Base-by-base conservation (phyloP, 1,284 basidiomycete genomes). In the Tilletiopsis washingtonensis region DNA sequence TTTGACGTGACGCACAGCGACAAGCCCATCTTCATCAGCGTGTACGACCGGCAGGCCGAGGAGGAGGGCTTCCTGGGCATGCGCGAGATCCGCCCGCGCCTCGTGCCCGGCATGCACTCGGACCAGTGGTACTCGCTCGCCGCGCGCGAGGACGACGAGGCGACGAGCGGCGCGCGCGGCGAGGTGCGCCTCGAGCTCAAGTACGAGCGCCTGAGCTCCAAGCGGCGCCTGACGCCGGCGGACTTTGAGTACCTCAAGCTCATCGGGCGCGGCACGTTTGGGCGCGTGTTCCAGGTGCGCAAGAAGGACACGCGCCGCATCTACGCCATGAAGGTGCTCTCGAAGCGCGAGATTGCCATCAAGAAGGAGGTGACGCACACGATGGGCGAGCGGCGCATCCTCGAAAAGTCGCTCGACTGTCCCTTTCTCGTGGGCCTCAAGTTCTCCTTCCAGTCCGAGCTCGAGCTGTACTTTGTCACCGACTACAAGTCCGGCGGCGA, bases 341-440 rank as follows among this genome's bases (percentile, higher is more conserved):
- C 88, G 34, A 99, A 99, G 78, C 91, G 89, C 77, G 94, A 99
- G 75, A 98, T 99, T 67, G 84, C 97, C 51, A 88, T 89, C 41
- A 98, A 97, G 80, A 98, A 98, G 76, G 94, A 99, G 75, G 91
- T 99, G 37, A 91, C 91, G 5, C 94, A 99, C 75, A 99, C 93
- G 14, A 97, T 99, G 61, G 94, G 94, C 68, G 94, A 99, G 76
- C 86, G 94, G 75, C 96, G 97, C 79, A 98, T 99, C 69, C 81
- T 98, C 20, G 91, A 98, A 74, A 82, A 88, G 50, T 91, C 88
- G 26, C 77, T 93, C 43, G 89, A 94, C 62, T 91, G 85, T 26
- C 94, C 94, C 0, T 99, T 99, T 82, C 82, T 99, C 36, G 90
- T 99, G 53, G 94, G 94, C 14, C 81, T 99, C 73, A 99, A 99